phyloP scores from a whole-genome alignment of 129 eudicot genomes.

The Ambrosia artemisiifolia region DNA sequence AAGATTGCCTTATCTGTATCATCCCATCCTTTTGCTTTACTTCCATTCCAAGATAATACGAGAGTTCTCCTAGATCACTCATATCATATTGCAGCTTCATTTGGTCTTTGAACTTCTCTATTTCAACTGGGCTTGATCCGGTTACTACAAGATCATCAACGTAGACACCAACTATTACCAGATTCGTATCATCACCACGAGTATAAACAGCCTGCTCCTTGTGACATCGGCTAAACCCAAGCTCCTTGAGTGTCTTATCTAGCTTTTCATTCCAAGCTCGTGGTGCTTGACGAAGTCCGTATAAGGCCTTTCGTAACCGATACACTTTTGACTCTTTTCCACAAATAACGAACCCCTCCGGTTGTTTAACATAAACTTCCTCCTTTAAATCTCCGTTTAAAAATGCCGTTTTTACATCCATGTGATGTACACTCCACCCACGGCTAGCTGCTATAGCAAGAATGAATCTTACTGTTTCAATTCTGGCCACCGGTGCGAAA shows the following conservation, averaged over 20 bases:
- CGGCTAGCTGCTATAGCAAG: neutral
- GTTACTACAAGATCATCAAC: neutral
- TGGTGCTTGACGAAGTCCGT: neutral
- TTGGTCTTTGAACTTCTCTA: neutral
- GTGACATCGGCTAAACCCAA: neutral
- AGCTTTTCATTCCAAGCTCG: neutral
- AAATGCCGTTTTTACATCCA: neutral
- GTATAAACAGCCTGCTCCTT: neutral
- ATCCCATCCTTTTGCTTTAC: neutral
- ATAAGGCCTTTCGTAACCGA: neutral
- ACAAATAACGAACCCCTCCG: neutral
- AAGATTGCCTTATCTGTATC: neutral
- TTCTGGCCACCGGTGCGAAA: neutral
- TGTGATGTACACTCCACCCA: neutral
- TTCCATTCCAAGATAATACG: no score
- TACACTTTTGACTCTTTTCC: no score
- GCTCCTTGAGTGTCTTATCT: neutral
- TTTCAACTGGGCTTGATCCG: neutral
- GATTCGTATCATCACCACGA: neutral
- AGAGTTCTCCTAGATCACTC: neutral
- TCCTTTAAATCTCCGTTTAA: neutral
- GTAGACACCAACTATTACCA: no score
- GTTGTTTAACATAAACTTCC: neutral
- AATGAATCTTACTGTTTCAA: neutral
- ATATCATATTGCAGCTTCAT: neutral